Conservation (phyloP, 169 alveolate species). For the Cryptosporidium canis region DNA sequence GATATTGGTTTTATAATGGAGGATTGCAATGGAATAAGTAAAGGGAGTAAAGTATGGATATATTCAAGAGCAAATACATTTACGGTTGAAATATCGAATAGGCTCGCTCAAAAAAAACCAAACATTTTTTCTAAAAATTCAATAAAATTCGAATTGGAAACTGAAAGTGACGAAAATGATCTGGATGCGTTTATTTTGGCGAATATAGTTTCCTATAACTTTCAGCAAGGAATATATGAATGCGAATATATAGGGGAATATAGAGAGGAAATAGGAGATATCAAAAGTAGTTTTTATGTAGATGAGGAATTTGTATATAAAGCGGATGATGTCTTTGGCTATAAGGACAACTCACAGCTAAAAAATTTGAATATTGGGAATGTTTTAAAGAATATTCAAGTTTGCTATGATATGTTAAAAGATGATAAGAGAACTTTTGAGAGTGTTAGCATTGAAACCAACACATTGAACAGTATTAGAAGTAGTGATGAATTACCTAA, state of each 20-base stretch:
- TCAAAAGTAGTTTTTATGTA: neutral
- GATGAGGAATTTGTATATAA: constrained; percentile 7
- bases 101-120: constrained; percentile 14
- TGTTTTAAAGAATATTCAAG: constrained; percentile 73
- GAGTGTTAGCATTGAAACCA: neutral
- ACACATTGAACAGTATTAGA: neutral
- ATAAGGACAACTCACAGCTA: constrained; percentile 72
- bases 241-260: constrained; percentile 32
- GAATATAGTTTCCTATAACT: constrained; percentile 1
- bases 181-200: constrained; percentile 23
- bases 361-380: constrained; percentile 73
- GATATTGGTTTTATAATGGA: constrained; percentile 1
- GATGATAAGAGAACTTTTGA: neutral
- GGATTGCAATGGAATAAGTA: neutral
- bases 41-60: constrained; percentile 53
- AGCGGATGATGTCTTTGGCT: constrained; percentile 57
- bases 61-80: constrained; percentile 32
- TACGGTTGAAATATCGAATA: constrained; percentile 27
- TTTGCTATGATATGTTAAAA: constrained; percentile 68
- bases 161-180: neutral
- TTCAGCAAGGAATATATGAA: neutral
- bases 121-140: neutral
- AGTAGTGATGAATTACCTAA: neutral
- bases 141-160: neutral
- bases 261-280: neutral